Evolutionary conservation across 371 early-diverging fungal species (phyloP).

Genomic region (Synchytrium microbalum): DNA sequence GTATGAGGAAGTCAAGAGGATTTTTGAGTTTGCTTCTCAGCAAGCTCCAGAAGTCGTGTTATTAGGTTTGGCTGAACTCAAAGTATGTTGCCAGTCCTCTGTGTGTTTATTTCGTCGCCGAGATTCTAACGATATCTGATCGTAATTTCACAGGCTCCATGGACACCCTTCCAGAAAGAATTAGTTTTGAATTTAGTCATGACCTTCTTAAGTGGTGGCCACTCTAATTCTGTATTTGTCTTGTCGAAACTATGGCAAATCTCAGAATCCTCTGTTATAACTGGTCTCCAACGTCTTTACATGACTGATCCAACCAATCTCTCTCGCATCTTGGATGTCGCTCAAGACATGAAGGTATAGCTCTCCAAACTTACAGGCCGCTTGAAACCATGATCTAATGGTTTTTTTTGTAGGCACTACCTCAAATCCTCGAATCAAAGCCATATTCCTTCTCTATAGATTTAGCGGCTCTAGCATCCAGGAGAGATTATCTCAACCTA

Average conservation of each 20-base stretch:
- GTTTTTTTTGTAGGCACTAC: constrained; percentile 47
- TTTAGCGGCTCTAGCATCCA: constrained; percentile 73
- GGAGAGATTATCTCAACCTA: constrained; percentile 70
- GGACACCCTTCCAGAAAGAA: constrained; percentile 60
- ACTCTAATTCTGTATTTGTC: constrained; percentile 59
- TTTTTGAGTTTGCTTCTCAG: constrained; percentile 58
- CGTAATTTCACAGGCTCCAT: constrained; percentile 30
- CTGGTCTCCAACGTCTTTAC: constrained; percentile 66
- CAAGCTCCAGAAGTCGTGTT: constrained; percentile 68
- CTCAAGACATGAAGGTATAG: constrained; percentile 62
- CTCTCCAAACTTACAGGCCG: background rate
- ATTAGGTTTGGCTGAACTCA: constrained; percentile 64
- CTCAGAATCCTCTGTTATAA: constrained; percentile 50
- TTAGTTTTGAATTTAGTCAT: constrained; percentile 53
- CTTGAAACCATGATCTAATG: constrained; percentile 2
- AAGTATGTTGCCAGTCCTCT: constrained; percentile 10
- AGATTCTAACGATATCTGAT: background rate
- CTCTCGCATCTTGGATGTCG: constrained; percentile 68
- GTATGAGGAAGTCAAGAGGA: constrained; percentile 52
- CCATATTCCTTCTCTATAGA: constrained; percentile 72
- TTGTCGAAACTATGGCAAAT: constrained; percentile 68
- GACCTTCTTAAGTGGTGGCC: constrained; percentile 58
- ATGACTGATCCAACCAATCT: constrained; percentile 61
- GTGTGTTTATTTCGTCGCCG: constrained; percentile 4
- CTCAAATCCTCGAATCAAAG: constrained; percentile 61